Base-by-base conservation (phyloP, 176 grass and related monocot species). In the Aegilops speltoides region DNA sequence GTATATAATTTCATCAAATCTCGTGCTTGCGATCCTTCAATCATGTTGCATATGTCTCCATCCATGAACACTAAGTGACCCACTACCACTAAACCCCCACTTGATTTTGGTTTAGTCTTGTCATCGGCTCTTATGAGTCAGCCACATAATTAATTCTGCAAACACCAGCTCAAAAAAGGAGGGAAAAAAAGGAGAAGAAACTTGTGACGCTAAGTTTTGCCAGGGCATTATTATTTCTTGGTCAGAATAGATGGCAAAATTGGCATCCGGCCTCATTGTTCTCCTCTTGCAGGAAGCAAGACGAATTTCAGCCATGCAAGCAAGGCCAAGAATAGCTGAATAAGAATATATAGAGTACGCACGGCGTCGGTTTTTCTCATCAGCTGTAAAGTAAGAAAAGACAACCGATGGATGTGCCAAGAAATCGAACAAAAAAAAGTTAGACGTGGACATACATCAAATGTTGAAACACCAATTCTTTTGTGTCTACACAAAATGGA, bases 241-340 rank as follows among this genome's bases (percentile, higher is more conserved):
- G 8, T 19, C 16, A n/a, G 45, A 54, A 8, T 25, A 4, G 41
- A 23, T 73, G 82, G 48, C 17, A 79, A 84, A 85, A 29, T 86
- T 86, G 69, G 37, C 83, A 57, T 57, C 54, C 54, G 1, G 50
- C 50, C 48, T 32, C 1, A 8, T 57, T 4, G 60, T 45, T 38
- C 31, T 67, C 37, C 29, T 64, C 61, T 23, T 5, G 24, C 54
- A 20, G 83, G 86, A 78, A 72, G 71, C 82, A 86, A 78, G 19
- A 82, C 29, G 37, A 86, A 71, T 77, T 86, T 3, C 71, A 82
- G 32, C 60, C 16, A 82, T 52, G 28, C 83, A 86, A 88, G 75
- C 16, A 84, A 84, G 23, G 72, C 23, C 16, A 48, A 75, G 28
- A 87, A 38, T 68, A 85, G 28, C 28, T 28, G 37, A 38, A 38